Evolutionary conservation across 768 basidiomycete species (phyloP).

Genomic region (Xerocomus spinulosus): DNA sequence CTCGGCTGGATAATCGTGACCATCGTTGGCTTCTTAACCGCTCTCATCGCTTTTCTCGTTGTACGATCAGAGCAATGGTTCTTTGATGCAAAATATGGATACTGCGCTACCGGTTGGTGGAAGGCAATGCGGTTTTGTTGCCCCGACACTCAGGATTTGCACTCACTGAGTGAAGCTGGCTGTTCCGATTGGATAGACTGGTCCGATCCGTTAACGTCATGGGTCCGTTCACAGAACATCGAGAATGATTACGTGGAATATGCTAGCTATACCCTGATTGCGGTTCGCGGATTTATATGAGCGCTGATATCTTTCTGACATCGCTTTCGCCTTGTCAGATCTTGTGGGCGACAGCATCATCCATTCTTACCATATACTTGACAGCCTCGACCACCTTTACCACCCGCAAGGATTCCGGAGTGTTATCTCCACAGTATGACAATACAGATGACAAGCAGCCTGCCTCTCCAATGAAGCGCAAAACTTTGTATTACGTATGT

Average conservation of each 20-base stretch:
- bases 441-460: slow-evolving; percentile 24
- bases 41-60: slow-evolving; percentile 81
- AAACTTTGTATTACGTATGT: slow-evolving; percentile 80
- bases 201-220: slow-evolving; percentile 51
- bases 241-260: slow-evolving; percentile 55
- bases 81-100: slow-evolving; percentile 91
- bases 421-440: slow-evolving; percentile 47
- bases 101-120: slow-evolving; percentile 67
- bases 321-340: slow-evolving; percentile 42
- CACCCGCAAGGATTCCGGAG: slow-evolving; percentile 87
- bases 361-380: slow-evolving; percentile 77
- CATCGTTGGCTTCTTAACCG: slow-evolving; percentile 81
- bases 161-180: slow-evolving; percentile 25
- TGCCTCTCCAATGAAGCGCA: slow-evolving; percentile 44
- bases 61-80: slow-evolving; percentile 82
- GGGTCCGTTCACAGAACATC: slow-evolving; percentile 8
- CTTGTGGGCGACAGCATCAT: slow-evolving; percentile 64
- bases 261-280: slow-evolving; percentile 64
- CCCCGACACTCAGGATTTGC: slow-evolving; percentile 29
- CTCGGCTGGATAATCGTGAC: slow-evolving; percentile 90
- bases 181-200: slow-evolving; percentile 77
- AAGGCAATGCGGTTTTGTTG: slow-evolving; percentile 84
- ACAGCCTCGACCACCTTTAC: slow-evolving; percentile 86
- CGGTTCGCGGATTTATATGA: slow-evolving; percentile 50
- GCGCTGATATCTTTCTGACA: slow-evolving; percentile 1